Conservation (phyloP, 345 rosid species). For the Raphanus raphanistrum region DNA sequence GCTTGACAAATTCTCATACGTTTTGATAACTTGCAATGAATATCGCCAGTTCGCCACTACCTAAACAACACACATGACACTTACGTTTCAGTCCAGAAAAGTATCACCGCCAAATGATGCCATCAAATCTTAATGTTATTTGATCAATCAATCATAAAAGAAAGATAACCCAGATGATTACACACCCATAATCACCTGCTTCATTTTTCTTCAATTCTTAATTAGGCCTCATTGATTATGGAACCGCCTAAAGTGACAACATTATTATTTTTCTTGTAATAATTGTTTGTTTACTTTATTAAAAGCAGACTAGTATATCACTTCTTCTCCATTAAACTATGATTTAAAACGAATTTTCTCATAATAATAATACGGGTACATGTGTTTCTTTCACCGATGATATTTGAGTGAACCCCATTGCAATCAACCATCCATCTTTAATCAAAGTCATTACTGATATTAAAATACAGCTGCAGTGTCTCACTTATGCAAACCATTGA, state of each 20-base stretch:
- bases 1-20: background rate
- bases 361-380: background rate
- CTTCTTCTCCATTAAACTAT: background rate
- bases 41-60: background rate
- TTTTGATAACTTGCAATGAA: background rate
- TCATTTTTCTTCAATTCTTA: background rate
- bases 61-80: background rate
- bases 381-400: background rate
- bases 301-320: background rate
- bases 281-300: background rate
- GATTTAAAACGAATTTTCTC: background rate
- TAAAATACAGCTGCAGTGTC: background rate
- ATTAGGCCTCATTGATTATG: background rate
- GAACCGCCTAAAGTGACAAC: background rate
- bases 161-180: background rate
- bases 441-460: background rate
- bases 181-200: background rate
- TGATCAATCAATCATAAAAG: background rate
- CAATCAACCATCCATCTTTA: background rate
- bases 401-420: background rate
- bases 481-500: background rate
- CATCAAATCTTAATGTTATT: background rate
- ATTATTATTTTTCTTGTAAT: background rate
- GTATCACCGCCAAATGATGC: background rate
- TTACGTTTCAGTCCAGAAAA: background rate